Evolutionary conservation across 1,284 basidiomycete genomes (phyloP).

Genomic region (Chalciporus sp.): DNA sequence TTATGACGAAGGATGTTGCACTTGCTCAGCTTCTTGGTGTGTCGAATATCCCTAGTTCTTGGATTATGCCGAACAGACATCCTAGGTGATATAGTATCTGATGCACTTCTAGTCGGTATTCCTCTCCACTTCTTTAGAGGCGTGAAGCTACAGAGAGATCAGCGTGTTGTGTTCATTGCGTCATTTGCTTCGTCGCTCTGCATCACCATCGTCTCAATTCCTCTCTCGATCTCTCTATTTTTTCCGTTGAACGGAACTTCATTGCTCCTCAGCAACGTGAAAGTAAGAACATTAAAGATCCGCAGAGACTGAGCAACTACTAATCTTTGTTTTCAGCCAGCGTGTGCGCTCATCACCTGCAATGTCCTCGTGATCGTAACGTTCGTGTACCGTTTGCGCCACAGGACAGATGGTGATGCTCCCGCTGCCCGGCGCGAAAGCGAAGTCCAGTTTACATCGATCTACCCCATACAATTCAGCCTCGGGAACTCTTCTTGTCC

Average conservation of each 20-base stretch:
- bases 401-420: constrained; percentile 3
- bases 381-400: constrained; percentile 13
- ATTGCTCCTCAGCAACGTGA: constrained; percentile 23
- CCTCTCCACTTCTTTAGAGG: constrained; percentile 19
- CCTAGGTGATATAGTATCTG: constrained; percentile 31
- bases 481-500: neutral
- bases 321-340: constrained; percentile 9
- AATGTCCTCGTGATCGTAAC: constrained; percentile 22
- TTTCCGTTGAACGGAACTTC: constrained; percentile 1
- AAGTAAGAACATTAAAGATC: neutral
- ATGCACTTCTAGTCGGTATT: constrained; percentile 18
- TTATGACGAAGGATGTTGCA: neutral
- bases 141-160: constrained; percentile 14
- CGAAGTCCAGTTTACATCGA: constrained; percentile 13
- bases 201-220: constrained; percentile 18
- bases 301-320: neutral
- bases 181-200: constrained; percentile 24
- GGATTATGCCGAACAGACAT: neutral
- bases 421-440: neutral
- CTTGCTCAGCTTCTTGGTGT: constrained; percentile 18
- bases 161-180: constrained; percentile 15
- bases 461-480: constrained; percentile 3
- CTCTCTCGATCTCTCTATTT: constrained; percentile 11
- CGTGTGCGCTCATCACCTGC: constrained; percentile 22
- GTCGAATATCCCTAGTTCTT: neutral